Evolutionary conservation across 2,329 filamentous ascomycete genomes (phyloP).

Genomic region (Daldinia eschscholtzii): DNA sequence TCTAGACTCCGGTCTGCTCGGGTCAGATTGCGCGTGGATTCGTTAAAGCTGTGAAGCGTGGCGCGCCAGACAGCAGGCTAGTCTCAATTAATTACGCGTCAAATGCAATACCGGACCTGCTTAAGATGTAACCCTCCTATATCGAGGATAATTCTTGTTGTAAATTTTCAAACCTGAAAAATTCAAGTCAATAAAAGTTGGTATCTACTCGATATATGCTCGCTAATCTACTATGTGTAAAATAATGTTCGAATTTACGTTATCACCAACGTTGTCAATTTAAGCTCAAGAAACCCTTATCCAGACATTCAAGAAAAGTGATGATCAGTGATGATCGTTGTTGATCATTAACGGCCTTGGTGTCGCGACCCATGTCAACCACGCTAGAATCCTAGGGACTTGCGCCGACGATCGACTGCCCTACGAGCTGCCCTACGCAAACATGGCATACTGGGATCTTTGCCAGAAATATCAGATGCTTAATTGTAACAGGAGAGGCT

Average conservation of each 20-base stretch:
- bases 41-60: slow-evolving; percentile 16
- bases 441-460: neutral
- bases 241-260: neutral
- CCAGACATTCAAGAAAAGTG: slow-evolving; percentile 19
- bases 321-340: slow-evolving; percentile 33
- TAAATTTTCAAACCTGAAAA: neutral
- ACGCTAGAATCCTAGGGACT: slow-evolving; percentile 24
- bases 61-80: slow-evolving; percentile 10
- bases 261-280: slow-evolving; percentile 26
- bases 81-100: slow-evolving; percentile 26
- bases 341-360: slow-evolving; percentile 36
- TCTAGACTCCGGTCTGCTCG: slow-evolving; percentile 17
- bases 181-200: neutral
- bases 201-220: neutral
- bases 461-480: slow-evolving; percentile 15
- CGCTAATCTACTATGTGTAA: neutral
- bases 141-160: neutral
- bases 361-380: slow-evolving; percentile 30
- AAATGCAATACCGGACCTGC: slow-evolving; percentile 29
- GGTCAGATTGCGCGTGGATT: slow-evolving; percentile 15
- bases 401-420: slow-evolving; percentile 19
- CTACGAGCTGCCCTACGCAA: slow-evolving; percentile 15
- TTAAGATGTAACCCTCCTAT: slow-evolving; percentile 31
- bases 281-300: slow-evolving; percentile 36
- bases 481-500: slow-evolving; percentile 2